Evolutionary conservation across 179 eudicot species (phyloP).

Genomic region (Heliamphora pulchella): DNA sequence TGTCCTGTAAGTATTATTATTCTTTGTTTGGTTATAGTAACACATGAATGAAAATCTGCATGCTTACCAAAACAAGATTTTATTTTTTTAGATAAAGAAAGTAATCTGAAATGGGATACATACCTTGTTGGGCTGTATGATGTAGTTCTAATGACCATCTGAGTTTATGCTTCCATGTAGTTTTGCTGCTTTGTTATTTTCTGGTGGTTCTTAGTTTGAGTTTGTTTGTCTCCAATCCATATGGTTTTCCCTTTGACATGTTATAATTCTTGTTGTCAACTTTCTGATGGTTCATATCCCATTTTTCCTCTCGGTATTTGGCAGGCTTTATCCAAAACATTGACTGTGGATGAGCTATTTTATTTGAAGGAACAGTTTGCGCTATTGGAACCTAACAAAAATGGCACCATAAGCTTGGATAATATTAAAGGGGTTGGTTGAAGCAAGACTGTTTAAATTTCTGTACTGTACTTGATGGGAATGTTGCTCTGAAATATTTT

Average conservation of each 20-base stretch:
- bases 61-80: background rate
- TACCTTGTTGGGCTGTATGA: background rate
- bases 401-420: conserved; percentile 60
- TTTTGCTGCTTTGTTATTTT: background rate
- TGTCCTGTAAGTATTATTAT: background rate
- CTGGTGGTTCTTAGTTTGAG: background rate
- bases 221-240: background rate
- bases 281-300: background rate
- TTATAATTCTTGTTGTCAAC: background rate
- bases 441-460: conserved; percentile 7
- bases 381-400: conserved; percentile 65
- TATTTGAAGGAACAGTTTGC: conserved; percentile 69
- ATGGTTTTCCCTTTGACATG: background rate
- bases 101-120: background rate
- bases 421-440: conserved; percentile 58
- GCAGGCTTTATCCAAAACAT: conserved; percentile 84
- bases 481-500: conserved; percentile 12
- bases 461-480: background rate
- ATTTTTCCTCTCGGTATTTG: background rate
- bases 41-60: conserved; percentile 2
- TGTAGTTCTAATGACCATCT: background rate
- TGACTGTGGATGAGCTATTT: conserved; percentile 64
- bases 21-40: background rate
- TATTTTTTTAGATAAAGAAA: background rate
- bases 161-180: background rate